Evolutionary conservation across 257 asterid genomes (phyloP), one percentile per base, ranked within the genome.

Genomic region (Solanum appendiculatum): DNA sequence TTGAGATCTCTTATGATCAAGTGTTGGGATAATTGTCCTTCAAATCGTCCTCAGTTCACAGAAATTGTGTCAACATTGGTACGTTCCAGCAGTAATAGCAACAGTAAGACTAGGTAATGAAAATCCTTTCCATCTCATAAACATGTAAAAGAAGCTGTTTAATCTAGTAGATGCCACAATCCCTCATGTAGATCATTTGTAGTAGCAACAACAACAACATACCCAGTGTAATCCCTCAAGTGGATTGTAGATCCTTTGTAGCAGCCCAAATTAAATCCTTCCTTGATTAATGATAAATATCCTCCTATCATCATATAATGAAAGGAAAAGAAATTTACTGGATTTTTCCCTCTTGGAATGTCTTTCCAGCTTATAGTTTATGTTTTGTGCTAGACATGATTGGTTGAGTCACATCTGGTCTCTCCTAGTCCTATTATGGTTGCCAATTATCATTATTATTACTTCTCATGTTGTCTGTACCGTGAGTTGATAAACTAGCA

Each of bases 11-110:
- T 97, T 83, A 96, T 97, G 99, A 90, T 89, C 34, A 96, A 93
- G 83, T 96, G 99, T 91, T 97, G 99, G 99, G 93, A 97, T 92
- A 94, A 89, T 73, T 86, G 78, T 91, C 99, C 99, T 64, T 92
- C 97, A 25, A 94, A 95, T 87, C 98, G 99, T 13, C 99, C 98
- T 34, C 98, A 91, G 64, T 96, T 97, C 88, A 91, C 98, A 8
- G 99, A 96, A 89, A 95, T 96, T 70, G 33, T 91, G 56, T 89
- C 93, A 58, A 91, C 92, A 66, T 86, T 96, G 86, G 90, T 89
- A 27, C 95, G 92, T 72, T 87, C 91, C 89, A 86, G 88, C 92
- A 90, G 86, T 91, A 90, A 78, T 14, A 86, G 85, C 86, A 81
- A 44, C 40, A 91, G 84, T 87, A 69, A 64, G n/a, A 84, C 85